phyloP scores from a whole-genome alignment of 805 yeast genomes.

The Cyberlindnera meyerae region DNA sequence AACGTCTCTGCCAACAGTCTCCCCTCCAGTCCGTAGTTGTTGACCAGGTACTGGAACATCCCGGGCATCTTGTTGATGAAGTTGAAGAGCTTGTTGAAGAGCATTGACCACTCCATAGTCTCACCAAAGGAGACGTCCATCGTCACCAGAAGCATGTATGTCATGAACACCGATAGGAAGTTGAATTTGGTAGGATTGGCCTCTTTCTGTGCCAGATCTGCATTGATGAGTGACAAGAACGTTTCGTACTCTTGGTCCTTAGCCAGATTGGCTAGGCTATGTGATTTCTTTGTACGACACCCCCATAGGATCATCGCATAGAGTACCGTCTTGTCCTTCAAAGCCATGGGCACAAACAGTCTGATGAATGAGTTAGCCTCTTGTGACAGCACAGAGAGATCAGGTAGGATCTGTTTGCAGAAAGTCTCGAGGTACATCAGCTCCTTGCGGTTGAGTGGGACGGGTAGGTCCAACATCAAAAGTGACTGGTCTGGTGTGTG shows the following conservation, averaged over 20 bases:
- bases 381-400: conserved; percentile 37
- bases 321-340: conserved; percentile 37
- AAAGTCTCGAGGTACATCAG: conserved; percentile 38
- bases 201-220: conserved; percentile 23
- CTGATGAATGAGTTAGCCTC: conserved; percentile 41
- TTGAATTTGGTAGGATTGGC: conserved; percentile 16
- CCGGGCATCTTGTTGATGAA: conserved; percentile 22
- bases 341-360: conserved; percentile 42
- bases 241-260: conserved; percentile 16
- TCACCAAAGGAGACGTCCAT: conserved; percentile 25
- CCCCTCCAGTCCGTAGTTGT: conserved; percentile 16
- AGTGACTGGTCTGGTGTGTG: background rate
- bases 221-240: conserved; percentile 6
- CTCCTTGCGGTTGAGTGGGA: conserved; percentile 34
- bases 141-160: conserved; percentile 19
- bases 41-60: conserved; percentile 12
- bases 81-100: conserved; percentile 17
- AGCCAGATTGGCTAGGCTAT: conserved; percentile 8
- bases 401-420: conserved; percentile 37
- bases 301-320: conserved; percentile 52
- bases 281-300: conserved; percentile 24
- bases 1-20: conserved; percentile 23
- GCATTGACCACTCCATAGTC: conserved; percentile 18
- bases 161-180: conserved; percentile 15
- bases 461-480: conserved; percentile 17